Conservation (phyloP, 2,329 filamentous ascomycete species). For the Parastagonospora nodorum region DNA sequence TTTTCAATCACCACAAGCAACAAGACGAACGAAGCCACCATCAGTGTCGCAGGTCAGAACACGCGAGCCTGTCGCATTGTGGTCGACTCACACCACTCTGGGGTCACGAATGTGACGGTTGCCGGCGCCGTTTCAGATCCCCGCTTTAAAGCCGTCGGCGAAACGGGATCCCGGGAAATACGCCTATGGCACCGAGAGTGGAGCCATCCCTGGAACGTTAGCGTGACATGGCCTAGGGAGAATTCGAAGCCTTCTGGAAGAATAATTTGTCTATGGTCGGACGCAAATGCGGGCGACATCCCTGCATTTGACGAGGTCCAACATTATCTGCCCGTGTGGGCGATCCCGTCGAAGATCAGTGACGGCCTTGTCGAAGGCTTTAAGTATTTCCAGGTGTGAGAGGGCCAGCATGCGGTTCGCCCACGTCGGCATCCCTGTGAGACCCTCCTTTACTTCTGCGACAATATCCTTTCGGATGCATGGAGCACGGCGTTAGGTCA, state of each 20-base stretch:
- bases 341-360: constrained; percentile 72
- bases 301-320: constrained; percentile 82
- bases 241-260: constrained; percentile 56
- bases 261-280: constrained; percentile 84
- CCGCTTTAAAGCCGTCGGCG: constrained; percentile 68
- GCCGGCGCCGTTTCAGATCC: constrained; percentile 64
- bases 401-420: constrained; percentile 19
- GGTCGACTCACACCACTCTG: constrained; percentile 63
- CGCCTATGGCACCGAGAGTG: constrained; percentile 84
- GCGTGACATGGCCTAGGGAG: constrained; percentile 65
- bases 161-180: constrained; percentile 69
- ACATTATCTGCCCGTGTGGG: constrained; percentile 80
- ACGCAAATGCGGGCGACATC: constrained; percentile 77
- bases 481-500: constrained; percentile 37
- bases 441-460: constrained; percentile 33
- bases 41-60: constrained; percentile 73
- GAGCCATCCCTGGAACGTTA: constrained; percentile 75
- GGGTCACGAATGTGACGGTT: constrained; percentile 67
- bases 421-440: constrained; percentile 32
- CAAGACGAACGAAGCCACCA: constrained; percentile 59
- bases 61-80: constrained; percentile 78
- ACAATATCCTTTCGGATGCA: constrained; percentile 40
- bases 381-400: constrained; percentile 62
- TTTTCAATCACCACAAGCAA: constrained; percentile 62
- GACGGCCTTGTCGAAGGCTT: constrained; percentile 83